Conservation (phyloP, 2,329 filamentous ascomycete species). For the Pseudopithomyces maydicus region DNA sequence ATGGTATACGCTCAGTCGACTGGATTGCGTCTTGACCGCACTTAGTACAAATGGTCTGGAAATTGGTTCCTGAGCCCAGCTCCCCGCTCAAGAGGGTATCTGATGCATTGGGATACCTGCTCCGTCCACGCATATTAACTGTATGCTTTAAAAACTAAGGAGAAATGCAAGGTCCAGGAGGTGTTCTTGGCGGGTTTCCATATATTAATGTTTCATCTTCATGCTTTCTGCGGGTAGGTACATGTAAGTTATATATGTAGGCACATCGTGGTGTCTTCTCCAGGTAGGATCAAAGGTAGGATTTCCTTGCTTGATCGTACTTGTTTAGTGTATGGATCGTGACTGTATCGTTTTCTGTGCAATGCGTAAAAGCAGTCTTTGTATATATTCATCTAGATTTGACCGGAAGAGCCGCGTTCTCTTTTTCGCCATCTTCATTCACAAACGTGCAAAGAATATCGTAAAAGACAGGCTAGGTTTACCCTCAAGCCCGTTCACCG, state of each 20-base stretch:
- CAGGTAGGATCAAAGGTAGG: slow-evolving; percentile 30
- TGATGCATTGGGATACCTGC: neutral
- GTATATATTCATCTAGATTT: neutral
- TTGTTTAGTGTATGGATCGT: neutral
- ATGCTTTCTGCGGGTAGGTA: slow-evolving; percentile 16
- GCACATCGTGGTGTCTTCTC: slow-evolving; percentile 1
- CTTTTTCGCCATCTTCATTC: too few species aligned
- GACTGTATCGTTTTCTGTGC: neutral
- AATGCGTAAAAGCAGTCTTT: neutral
- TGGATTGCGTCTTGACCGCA: neutral
- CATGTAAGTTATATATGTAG: slow-evolving; percentile 14
- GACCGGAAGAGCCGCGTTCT: neutral
- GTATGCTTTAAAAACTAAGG: neutral
- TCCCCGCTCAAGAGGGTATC: neutral
- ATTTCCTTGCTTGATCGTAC: slow-evolving; percentile 18
- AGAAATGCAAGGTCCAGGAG: slow-evolving; percentile 15
- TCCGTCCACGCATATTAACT: neutral
- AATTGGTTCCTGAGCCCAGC: neutral
- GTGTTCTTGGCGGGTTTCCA: neutral
- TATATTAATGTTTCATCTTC: slow-evolving; percentile 2
- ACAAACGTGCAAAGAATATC: too few species aligned
- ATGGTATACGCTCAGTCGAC: neutral
- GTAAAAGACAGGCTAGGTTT: too few species aligned
- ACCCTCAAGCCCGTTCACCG: too few species aligned
- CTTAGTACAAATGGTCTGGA: neutral